Evolutionary conservation across 1,139 yeast genomes (phyloP).

Genomic region (Blastobotrys arbuscula): DNA sequence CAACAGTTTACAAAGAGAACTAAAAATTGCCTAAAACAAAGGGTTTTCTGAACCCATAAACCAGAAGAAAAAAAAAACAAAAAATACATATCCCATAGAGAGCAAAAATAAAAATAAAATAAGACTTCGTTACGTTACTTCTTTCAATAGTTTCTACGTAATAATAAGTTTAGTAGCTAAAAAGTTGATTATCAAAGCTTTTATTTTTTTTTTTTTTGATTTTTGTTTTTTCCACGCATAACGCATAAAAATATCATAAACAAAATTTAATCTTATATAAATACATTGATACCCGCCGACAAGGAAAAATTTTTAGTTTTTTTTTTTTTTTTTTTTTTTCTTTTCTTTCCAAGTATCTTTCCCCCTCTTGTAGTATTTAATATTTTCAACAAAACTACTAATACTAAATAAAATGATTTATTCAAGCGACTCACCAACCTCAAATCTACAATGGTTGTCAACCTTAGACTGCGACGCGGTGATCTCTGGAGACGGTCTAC

Average conservation of each 20-base stretch:
- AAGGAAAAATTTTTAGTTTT: neutral
- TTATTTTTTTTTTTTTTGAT: neutral
- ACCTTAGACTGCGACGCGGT: constrained; percentile 68
- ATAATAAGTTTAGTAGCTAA: neutral
- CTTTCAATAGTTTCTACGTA: too few species aligned
- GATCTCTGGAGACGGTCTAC: constrained; percentile 62
- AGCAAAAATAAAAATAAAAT: too few species aligned
- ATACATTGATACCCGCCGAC: neutral
- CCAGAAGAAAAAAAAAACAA: too few species aligned
- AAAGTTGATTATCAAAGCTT: neutral
- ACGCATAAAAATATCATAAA: too few species aligned
- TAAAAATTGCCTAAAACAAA: neutral
- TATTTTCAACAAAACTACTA: neutral
- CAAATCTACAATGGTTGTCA: constrained; percentile 71
- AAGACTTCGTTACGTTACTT: too few species aligned
- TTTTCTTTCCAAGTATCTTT: constrained; percentile 7
- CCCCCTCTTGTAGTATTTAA: neutral
- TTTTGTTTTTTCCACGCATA: constrained; percentile 1
- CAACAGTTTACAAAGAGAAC: too few species aligned
- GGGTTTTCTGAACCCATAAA: neutral
- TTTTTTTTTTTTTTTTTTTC: constrained; percentile 3
- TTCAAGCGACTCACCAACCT: constrained; percentile 29
- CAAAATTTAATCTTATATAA: neutral
- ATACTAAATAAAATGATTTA: constrained; percentile 25
- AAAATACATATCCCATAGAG: too few species aligned